Conservation (phyloP, 805 yeast species). For the Kregervanrija fluxuum region DNA sequence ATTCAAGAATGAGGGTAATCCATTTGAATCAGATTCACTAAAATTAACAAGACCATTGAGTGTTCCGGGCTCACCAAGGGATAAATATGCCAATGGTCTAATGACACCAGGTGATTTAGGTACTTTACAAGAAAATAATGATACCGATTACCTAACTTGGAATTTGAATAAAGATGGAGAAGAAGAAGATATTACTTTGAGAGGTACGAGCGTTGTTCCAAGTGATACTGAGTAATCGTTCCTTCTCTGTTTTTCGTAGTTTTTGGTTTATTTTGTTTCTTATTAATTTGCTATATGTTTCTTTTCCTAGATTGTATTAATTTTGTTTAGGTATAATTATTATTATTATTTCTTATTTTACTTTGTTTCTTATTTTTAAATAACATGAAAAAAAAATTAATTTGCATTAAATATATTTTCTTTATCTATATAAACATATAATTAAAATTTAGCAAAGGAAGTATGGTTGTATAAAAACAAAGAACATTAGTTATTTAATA, state of each 20-base stretch:
- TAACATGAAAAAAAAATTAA: too few relatives aligned
- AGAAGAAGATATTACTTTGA: slow-evolving; percentile 29
- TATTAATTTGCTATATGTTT: background rate
- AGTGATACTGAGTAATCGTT: slow-evolving; percentile 19
- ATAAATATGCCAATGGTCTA: slow-evolving; percentile 41
- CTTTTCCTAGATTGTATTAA: background rate
- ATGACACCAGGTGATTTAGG: slow-evolving; percentile 99
- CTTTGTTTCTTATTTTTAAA: too few relatives aligned
- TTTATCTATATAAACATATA: too few relatives aligned
- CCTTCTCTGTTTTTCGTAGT: background rate
- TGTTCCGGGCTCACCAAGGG: slow-evolving; percentile 96
- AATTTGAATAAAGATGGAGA: slow-evolving; percentile 39
- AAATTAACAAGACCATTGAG: slow-evolving; percentile 88
- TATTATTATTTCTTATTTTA: background rate
- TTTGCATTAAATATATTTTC: too few relatives aligned
- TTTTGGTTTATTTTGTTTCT: background rate
- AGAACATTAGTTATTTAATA: too few relatives aligned
- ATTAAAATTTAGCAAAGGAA: too few relatives aligned
- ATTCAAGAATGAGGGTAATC: slow-evolving; percentile 42
- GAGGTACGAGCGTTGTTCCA: slow-evolving; percentile 32
- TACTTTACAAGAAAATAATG: slow-evolving; percentile 85
- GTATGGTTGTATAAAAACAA: too few relatives aligned
- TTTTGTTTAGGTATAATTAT: background rate
- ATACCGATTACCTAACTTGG: slow-evolving; percentile 72
- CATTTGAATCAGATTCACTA: slow-evolving; percentile 33